These are phyloP conservation scores for Cyclotella cryptica DNA, from an alignment of 108 stramenopile genomes.

Conservation along the genomic window DNA sequence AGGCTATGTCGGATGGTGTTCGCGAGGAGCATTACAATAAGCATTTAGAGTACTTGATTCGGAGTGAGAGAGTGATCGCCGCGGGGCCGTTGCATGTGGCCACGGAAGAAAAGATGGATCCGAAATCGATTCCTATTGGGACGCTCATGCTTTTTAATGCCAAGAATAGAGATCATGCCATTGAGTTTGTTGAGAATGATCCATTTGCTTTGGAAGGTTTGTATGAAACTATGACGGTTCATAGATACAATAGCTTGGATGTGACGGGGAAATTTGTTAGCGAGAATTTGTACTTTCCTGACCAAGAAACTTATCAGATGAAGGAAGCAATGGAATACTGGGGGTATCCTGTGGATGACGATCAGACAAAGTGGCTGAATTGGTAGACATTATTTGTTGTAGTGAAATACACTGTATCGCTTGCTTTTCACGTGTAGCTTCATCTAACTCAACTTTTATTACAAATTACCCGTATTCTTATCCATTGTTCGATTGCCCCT, in stretches of 20 bases:
- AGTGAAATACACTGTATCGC: neutral
- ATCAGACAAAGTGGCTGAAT: constrained; percentile 85
- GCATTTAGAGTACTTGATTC: constrained; percentile 77
- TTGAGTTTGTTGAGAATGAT: constrained; percentile 82
- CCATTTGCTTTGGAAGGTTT: constrained; percentile 73
- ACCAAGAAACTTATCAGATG: constrained; percentile 75
- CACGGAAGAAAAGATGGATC: constrained; percentile 78
- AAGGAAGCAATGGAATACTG: constrained; percentile 83
- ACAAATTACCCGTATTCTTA: neutral
- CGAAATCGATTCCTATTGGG: constrained; percentile 66
- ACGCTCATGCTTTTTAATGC: constrained; percentile 87
- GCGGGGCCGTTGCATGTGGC: constrained; percentile 79
- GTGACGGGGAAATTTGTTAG: constrained; percentile 86
- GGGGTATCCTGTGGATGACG: constrained; percentile 85
- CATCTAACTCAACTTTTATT: neutral
- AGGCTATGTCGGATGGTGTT: constrained; percentile 51
- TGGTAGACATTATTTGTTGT: constrained; percentile 49
- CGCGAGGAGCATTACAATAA: constrained; percentile 59
- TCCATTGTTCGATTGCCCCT: neutral
- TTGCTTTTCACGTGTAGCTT: neutral
- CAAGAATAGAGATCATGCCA: constrained; percentile 71
- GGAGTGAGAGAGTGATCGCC: constrained; percentile 74
- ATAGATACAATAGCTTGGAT: constrained; percentile 82
- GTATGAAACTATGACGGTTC: constrained; percentile 76
- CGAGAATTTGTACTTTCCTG: constrained; percentile 62